A percentile compares a stretch with the other conserved stretches of the same genome.
Conservation (phyloP, 2,329 filamentous ascomycete genomes). For the Aspergillus sp. region DNA sequence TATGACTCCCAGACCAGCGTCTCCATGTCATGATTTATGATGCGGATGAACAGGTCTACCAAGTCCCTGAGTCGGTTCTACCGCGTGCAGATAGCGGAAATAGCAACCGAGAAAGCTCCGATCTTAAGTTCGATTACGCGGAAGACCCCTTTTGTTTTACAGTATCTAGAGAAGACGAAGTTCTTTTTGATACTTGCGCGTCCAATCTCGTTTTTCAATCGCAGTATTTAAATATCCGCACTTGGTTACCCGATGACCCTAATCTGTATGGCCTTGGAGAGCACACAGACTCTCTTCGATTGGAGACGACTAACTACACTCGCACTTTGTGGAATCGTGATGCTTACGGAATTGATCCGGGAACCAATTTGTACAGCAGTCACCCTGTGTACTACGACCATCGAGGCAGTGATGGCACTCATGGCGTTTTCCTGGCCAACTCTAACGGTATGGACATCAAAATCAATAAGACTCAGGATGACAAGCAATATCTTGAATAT, state of each 20-base stretch:
- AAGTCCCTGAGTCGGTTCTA: slow-evolving; percentile 69
- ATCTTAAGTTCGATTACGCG: slow-evolving; percentile 51
- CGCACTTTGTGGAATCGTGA: slow-evolving; percentile 71
- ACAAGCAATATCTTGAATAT: slow-evolving; percentile 73
- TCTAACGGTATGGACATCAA: slow-evolving; percentile 77
- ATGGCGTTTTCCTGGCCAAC: slow-evolving; percentile 68
- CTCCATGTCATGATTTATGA: slow-evolving; percentile 76
- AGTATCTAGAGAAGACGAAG: slow-evolving; percentile 45
- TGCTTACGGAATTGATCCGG: slow-evolving; percentile 59
- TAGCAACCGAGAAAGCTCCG: slow-evolving; percentile 47
- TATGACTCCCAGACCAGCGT: slow-evolving; percentile 53
- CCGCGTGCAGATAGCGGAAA: slow-evolving; percentile 54
- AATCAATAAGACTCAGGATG: slow-evolving; percentile 61
- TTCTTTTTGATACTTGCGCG: slow-evolving; percentile 68
- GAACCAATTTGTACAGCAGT: slow-evolving; percentile 68
- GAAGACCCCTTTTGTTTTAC: slow-evolving; percentile 67
- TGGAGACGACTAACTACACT: slow-evolving; percentile 68
- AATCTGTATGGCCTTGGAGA: slow-evolving; percentile 79
- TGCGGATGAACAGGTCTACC: slow-evolving; percentile 67
- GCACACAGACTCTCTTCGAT: slow-evolving; percentile 68
- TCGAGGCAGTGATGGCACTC: slow-evolving; percentile 56
- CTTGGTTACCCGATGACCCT: slow-evolving; percentile 65
- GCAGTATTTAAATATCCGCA: slow-evolving; percentile 73
- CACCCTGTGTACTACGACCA: slow-evolving; percentile 78
- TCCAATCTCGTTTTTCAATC: slow-evolving; percentile 70